Percentiles rank a stretch among this genome's conserved stretches.
Evolutionary conservation across 2,329 filamentous ascomycete species (phyloP).

Genomic region (Didymella keratinophila): DNA sequence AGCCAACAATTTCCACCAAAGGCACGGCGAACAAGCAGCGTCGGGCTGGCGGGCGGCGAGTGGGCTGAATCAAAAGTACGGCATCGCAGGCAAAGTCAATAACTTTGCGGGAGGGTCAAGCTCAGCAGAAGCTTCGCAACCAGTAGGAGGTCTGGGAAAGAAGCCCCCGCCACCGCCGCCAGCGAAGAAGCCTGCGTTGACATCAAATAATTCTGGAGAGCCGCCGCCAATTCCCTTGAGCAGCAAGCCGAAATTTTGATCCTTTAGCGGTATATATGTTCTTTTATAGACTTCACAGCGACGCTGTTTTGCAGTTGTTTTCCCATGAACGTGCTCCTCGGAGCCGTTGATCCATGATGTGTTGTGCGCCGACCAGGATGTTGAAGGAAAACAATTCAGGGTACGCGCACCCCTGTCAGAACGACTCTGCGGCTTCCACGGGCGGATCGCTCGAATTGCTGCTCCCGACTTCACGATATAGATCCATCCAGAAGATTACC

Average conservation of each 20-base stretch:
- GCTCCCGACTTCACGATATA: neutral
- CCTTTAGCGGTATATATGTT: neutral
- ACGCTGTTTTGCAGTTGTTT: neutral
- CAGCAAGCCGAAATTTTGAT: constrained; percentile 61
- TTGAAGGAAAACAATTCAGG: constrained; percentile 3
- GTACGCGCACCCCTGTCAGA: constrained; percentile 16
- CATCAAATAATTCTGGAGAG: constrained; percentile 42
- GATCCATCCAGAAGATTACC: constrained; percentile 7
- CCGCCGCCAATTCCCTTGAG: constrained; percentile 65
- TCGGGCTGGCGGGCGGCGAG: constrained; percentile 66
- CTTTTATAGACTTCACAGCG: neutral
- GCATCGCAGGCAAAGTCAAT: constrained; percentile 60
- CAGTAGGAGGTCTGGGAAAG: constrained; percentile 54
- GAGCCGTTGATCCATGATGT: neutral
- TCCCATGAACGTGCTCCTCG: neutral
- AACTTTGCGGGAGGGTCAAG: constrained; percentile 43
- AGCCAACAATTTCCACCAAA: constrained; percentile 72
- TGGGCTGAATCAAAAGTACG: constrained; percentile 68
- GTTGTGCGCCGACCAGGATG: neutral
- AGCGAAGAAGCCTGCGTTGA: constrained; percentile 60
- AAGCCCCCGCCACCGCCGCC: constrained; percentile 66
- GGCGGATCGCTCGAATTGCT: constrained; percentile 11
- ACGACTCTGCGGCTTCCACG: neutral
- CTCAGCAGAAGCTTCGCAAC: constrained; percentile 32
- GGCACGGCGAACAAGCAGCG: constrained; percentile 73